Percentiles rank a stretch among this genome's conserved stretches.
Evolutionary conservation across 2,329 filamentous ascomycete genomes (phyloP).

Genomic region (Stylonectria norvegica): DNA sequence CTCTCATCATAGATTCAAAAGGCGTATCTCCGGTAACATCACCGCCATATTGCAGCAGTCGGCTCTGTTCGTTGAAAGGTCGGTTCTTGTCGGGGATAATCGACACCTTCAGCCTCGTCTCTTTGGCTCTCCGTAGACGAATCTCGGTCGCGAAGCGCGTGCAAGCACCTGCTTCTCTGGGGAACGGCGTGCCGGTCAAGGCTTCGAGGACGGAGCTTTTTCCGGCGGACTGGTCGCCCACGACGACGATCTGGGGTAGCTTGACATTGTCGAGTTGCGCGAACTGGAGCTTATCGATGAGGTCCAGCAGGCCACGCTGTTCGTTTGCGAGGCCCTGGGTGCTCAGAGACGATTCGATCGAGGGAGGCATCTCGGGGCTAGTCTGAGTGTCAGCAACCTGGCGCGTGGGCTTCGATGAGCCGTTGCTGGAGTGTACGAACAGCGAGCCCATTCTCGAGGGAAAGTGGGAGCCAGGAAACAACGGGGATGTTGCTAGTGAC

Average conservation of each 20-base stretch:
- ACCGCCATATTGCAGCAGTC: constrained; percentile 47
- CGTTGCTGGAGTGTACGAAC: not conserved
- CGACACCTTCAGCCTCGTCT: constrained; percentile 45
- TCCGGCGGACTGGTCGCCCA: constrained; percentile 61
- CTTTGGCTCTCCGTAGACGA: constrained; percentile 47
- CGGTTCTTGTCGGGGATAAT: constrained; percentile 54
- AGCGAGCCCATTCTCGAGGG: not conserved
- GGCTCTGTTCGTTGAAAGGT: constrained; percentile 44
- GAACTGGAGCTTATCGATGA: constrained; percentile 54
- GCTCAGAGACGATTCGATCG: constrained; percentile 47
- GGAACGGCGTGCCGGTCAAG: constrained; percentile 60
- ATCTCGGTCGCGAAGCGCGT: constrained; percentile 62
- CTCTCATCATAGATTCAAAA: constrained; percentile 50
- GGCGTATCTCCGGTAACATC: constrained; percentile 42
- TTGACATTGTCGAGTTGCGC: constrained; percentile 50
- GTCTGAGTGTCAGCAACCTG: constrained; percentile 15
- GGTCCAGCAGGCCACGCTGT: constrained; percentile 55
- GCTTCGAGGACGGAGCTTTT: constrained; percentile 63
- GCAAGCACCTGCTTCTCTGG: constrained; percentile 56
- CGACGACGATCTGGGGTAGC: constrained; percentile 61
- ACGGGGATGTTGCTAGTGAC: too few species aligned
- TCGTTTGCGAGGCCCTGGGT: constrained; percentile 51
- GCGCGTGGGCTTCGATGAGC: not conserved
- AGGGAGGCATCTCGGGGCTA: constrained; percentile 35
- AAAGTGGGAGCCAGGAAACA: not conserved